Conservation (phyloP, 176 grass and related monocot species). For the Zizania latifolia region DNA sequence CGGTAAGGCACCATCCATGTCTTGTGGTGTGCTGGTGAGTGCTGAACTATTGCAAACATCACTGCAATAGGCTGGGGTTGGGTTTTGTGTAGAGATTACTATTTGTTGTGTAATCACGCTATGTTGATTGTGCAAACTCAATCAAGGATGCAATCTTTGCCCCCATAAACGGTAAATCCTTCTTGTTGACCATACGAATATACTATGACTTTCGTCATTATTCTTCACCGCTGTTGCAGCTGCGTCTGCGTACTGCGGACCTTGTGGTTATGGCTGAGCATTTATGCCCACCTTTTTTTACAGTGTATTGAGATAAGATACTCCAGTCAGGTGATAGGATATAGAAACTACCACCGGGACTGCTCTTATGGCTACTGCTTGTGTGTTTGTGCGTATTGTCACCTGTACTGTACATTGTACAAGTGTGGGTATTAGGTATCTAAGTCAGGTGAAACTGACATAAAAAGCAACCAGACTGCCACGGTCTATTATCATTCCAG, state of each 20-base stretch:
- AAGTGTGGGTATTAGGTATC: not conserved
- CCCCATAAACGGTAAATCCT: too few relatives aligned
- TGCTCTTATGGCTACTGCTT: not conserved
- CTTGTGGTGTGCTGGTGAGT: not conserved
- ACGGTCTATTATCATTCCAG: too few relatives aligned
- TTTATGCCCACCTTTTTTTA: too few relatives aligned
- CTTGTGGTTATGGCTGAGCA: too few relatives aligned
- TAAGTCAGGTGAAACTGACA: not conserved
- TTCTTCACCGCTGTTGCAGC: not conserved
- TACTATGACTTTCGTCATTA: not conserved
- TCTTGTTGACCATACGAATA: too few relatives aligned
- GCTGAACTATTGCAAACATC: not conserved
- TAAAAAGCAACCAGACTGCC: not conserved
- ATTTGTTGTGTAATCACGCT: conserved; percentile 27
- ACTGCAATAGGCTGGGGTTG: not conserved
- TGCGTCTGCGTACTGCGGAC: not conserved
- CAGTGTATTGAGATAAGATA: too few relatives aligned
- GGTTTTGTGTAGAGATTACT: conserved; percentile 29
- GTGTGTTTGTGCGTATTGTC: not conserved
- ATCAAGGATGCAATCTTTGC: conserved; percentile 13
- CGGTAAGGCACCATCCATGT: conserved; percentile 12
- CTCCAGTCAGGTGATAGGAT: too few relatives aligned
- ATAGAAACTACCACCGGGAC: too few relatives aligned
- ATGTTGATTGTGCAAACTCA: conserved; percentile 12
- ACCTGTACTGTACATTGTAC: not conserved